A percentile compares a stretch with the other conserved stretches of the same genome.
Conservation (phyloP, 2,329 filamentous ascomycete species). For the Penicillium glabrum region DNA sequence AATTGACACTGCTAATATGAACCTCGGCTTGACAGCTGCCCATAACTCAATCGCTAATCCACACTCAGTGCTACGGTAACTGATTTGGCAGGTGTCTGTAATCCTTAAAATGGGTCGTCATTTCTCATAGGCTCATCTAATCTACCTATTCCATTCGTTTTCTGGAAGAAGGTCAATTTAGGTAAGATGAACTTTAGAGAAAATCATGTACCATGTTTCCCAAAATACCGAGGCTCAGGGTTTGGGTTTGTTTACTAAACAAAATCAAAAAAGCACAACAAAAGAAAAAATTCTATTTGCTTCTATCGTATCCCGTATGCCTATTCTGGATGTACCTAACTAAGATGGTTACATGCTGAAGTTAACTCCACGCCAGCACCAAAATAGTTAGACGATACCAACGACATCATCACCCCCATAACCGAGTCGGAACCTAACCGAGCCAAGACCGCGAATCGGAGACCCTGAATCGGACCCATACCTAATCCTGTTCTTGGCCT, state of each 20-base stretch:
- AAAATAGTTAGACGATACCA: not conserved
- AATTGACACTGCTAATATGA: not conserved
- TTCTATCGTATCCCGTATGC: not conserved
- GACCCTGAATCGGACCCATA: constrained; percentile 10
- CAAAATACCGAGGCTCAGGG: not conserved
- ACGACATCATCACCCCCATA: constrained; percentile 2
- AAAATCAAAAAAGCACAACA: not conserved
- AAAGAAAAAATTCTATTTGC: not conserved
- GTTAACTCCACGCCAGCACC: not conserved
- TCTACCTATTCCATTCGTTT: not conserved
- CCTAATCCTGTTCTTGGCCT: constrained; percentile 4
- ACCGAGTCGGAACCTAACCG: constrained; percentile 17
- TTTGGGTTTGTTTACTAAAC: not conserved
- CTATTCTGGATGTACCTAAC: not conserved
- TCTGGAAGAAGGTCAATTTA: not conserved
- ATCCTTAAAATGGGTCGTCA: not conserved
- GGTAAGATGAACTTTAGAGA: not conserved
- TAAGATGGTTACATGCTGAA: not conserved
- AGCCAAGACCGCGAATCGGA: constrained; percentile 12
- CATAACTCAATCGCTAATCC: constrained; percentile 1
- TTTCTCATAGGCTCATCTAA: not conserved
- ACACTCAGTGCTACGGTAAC: not conserved
- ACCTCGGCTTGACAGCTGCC: constrained; percentile 13
- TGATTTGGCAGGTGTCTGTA: not conserved
- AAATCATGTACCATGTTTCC: not conserved